Evolutionary conservation across 352 stramenopile genomes (phyloP).

Genomic region (Phytophthora lateralis): DNA sequence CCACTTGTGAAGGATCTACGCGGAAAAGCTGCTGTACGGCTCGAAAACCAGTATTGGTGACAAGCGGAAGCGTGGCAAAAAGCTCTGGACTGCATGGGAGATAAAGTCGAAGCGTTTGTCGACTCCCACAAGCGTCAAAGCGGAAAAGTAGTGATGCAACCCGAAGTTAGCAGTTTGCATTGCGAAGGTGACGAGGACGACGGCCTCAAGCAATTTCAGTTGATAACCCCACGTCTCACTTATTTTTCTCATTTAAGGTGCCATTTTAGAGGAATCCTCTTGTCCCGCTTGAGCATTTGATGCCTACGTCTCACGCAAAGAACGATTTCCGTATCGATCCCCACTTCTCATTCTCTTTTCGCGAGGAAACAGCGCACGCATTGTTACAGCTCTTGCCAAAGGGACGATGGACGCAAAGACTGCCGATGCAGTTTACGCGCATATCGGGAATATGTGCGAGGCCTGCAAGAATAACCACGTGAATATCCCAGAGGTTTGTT

Average conservation of each 20-base stretch:
- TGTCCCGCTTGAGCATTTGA: slow-evolving; percentile 13
- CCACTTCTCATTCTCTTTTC: slow-evolving; percentile 29
- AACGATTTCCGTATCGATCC: not conserved
- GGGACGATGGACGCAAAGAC: slow-evolving; percentile 29
- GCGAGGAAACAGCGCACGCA: slow-evolving; percentile 1
- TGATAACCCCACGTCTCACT: slow-evolving; percentile 14
- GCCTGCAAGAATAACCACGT: slow-evolving; percentile 24
- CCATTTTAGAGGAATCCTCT: slow-evolving; percentile 7
- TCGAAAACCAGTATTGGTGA: too few relatives aligned
- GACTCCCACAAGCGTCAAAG: slow-evolving; percentile 14
- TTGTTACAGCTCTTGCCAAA: not conserved
- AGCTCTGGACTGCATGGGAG: slow-evolving; percentile 46
- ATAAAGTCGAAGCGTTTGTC: slow-evolving; percentile 56
- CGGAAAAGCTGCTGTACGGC: too few relatives aligned
- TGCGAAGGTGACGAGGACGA: not conserved
- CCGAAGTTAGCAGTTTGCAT: too few relatives aligned
- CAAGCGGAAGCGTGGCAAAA: slow-evolving; percentile 39
- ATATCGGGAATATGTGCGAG: slow-evolving; percentile 32
- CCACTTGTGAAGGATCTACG: too few relatives aligned
- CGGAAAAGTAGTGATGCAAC: not conserved
- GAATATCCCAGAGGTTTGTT: slow-evolving; percentile 30
- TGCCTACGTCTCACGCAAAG: not conserved
- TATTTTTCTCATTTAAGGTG: slow-evolving; percentile 1
- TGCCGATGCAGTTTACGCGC: slow-evolving; percentile 25
- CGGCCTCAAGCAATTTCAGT: slow-evolving; percentile 1